Evolutionary conservation across 176 grass and related monocot genomes (phyloP), one percentile per base, ranked within the genome.

Genomic region (Saccharum spontaneum): DNA sequence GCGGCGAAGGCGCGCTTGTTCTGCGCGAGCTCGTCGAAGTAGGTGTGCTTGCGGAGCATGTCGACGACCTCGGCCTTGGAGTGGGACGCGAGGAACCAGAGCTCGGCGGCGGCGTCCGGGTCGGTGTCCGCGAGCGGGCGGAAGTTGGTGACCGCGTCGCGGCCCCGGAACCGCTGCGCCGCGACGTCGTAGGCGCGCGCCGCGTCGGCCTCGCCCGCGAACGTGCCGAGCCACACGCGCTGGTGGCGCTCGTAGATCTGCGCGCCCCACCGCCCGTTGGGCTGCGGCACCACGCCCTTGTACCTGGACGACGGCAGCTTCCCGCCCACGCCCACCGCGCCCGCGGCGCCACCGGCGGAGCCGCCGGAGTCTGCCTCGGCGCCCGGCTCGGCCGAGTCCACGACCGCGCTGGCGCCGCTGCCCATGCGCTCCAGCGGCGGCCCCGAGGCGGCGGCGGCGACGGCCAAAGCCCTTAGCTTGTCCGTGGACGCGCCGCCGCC

Each of bases 31-130:
- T 98, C 95, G 85, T 93, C 92, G 71, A 87, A 74, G 90, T 98
- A 98, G 10, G 92, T 98, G 95, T 95, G 95, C 90, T 98, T 98
- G 20, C 95, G 91, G 20, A 98, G 88, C 95, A 98, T 98, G 92
- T 98, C 95, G 28, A 98, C 95, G 49, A 95, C 87, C 90, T 98
- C 95, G 57, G 89, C 77, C 88, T 98, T 98, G 85, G 92, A 93
- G 73, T 82, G 89, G 2, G 87, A 67, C 33, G 89, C 91, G 24
- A 98, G 87, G 87, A 98, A 98, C 4, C 83, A 57, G 28, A 98
- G 89, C 88, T 91, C 90, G 34, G 72, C 41, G 59, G 67, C 46
- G 60, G 82, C 91, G 67, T 78, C 83, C 2, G 78, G 45, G 75
- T 90, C 75, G 62, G 92, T 68, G 31, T 89, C 90, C 0, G 85